Base-by-base conservation (phyloP, 2,329 filamentous ascomycete species). In the Pyrenochaeta sp. region DNA sequence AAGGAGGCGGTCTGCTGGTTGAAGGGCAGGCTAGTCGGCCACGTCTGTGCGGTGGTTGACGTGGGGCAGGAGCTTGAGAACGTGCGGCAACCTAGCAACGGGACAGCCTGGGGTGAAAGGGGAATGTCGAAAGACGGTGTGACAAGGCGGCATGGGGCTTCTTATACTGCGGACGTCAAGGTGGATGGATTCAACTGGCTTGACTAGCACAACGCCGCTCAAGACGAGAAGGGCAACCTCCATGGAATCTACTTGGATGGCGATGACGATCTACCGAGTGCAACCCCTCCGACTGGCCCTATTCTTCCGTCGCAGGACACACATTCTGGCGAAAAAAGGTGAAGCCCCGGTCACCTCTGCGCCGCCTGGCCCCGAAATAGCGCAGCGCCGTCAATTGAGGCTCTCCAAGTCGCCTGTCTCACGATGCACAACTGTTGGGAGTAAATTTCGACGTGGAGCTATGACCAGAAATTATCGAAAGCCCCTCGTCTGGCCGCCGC, bases 391-490 rank as follows among this genome's bases (percentile, higher is more conserved):
- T 26, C 38, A 22, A 26, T 48, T 27, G 30, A 7, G 22, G 30
- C 30, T n/a, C 17, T 32, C 18, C 15, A 19, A 6, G 3, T 45
- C 20, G 13, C 39, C 29, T 28, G 38, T 23, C 46, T 43, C 51
- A 56, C 47, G 47, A 58, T 62, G 58, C 59, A 63, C 56, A 61
- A 61, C 48, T 65, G 64, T 62, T 65, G 63, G 55, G 60, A 53
- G 45, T 48, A 50, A 51, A 30, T 52, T 48, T 46, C 45, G 22
- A 42, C 23, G 35, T 14, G 48, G 28, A 59, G 58, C 58, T 59
- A 59, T 55, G 55, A 41, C 54, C 50, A 46, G 48, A 49, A 52
- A n/a, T n/a, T 48, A 38, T 38, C 26, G 27, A 48, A 48, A 57
- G 51, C 54, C 54, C 53, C 51, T 53, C 48, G 38, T 51, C 48